Conservation (phyloP, 106 monocot species). For the Posidonia australis region DNA sequence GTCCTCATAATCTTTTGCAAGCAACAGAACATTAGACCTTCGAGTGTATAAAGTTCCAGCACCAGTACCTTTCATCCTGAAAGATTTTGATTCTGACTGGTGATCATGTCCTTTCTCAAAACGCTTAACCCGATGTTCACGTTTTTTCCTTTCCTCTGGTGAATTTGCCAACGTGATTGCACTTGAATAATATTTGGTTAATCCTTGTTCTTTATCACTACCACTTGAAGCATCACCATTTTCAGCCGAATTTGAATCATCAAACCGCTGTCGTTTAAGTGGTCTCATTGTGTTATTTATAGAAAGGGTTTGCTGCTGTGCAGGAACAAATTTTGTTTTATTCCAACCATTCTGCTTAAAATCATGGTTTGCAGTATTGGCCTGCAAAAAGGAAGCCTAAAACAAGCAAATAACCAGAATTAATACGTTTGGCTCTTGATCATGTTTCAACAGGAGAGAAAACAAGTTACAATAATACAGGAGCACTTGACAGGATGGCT, state of each 20-base stretch:
- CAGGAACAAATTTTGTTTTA: constrained; percentile 28
- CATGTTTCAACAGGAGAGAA: background rate
- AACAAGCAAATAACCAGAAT: background rate
- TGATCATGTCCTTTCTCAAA: constrained; percentile 73
- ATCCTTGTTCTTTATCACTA: constrained; percentile 64
- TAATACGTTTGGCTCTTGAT: background rate
- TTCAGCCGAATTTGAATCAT: constrained; percentile 17
- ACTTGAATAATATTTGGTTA: constrained; percentile 72
- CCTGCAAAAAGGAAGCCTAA: constrained; percentile 13
- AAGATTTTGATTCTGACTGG: constrained; percentile 18
- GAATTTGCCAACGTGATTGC: constrained; percentile 64
- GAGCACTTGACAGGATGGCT: too few relatives aligned
- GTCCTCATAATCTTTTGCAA: constrained; percentile 52
- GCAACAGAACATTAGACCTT: constrained; percentile 37
- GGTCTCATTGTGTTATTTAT: constrained; percentile 36
- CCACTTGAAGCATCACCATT: constrained; percentile 69
- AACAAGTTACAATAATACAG: too few relatives aligned
- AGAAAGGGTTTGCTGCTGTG: constrained; percentile 28
- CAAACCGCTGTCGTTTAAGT: constrained; percentile 43
- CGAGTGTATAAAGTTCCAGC: constrained; percentile 41
- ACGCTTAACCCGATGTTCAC: constrained; percentile 73
- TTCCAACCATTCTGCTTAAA: constrained; percentile 30
- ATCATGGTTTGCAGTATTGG: constrained; percentile 14
- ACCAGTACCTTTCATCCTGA: constrained; percentile 29
- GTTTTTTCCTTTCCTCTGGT: constrained; percentile 82